A percentile compares a stretch with the other conserved stretches of the same genome.
Evolutionary conservation across 2,329 filamentous ascomycete species (phyloP).

Genomic region (Sarocladiaceae sp.): DNA sequence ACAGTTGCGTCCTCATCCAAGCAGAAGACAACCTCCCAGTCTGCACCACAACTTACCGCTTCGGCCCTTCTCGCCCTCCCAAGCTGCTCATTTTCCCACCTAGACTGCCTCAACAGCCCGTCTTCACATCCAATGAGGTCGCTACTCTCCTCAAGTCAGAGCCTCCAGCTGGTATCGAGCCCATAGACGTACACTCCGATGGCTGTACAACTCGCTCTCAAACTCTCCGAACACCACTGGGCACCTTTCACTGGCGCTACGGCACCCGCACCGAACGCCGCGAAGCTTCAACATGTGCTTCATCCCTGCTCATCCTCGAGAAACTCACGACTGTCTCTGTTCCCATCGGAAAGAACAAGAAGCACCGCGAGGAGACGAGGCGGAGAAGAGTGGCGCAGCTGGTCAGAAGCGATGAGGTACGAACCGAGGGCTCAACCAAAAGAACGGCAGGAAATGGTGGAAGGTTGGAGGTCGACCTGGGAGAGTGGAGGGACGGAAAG

Average conservation of each 20-base stretch:
- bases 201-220: slow-evolving; percentile 43
- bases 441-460: slow-evolving; percentile 47
- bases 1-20: slow-evolving; percentile 39
- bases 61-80: slow-evolving; percentile 50
- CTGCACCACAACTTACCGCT: slow-evolving; percentile 52
- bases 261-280: slow-evolving; percentile 38
- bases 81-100: slow-evolving; percentile 28
- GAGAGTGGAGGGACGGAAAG: slow-evolving; percentile 28
- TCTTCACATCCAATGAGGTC: slow-evolving; percentile 1
- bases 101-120: not conserved
- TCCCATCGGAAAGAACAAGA: slow-evolving; percentile 19
- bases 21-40: slow-evolving; percentile 26
- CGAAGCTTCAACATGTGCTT: slow-evolving; percentile 30
- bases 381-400: slow-evolving; percentile 36
- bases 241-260: slow-evolving; percentile 54
- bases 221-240: slow-evolving; percentile 41
- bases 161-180: slow-evolving; percentile 16
- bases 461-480: slow-evolving; percentile 38
- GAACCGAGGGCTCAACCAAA: slow-evolving; percentile 33
- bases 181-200: slow-evolving; percentile 23
- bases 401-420: slow-evolving; percentile 33
- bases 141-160: not conserved
- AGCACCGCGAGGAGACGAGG: slow-evolving; percentile 25
- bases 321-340: slow-evolving; percentile 32
- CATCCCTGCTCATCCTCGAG: slow-evolving; percentile 45